Conservation (phyloP, 352 stramenopile species). For the Phytophthora pinifolia region DNA sequence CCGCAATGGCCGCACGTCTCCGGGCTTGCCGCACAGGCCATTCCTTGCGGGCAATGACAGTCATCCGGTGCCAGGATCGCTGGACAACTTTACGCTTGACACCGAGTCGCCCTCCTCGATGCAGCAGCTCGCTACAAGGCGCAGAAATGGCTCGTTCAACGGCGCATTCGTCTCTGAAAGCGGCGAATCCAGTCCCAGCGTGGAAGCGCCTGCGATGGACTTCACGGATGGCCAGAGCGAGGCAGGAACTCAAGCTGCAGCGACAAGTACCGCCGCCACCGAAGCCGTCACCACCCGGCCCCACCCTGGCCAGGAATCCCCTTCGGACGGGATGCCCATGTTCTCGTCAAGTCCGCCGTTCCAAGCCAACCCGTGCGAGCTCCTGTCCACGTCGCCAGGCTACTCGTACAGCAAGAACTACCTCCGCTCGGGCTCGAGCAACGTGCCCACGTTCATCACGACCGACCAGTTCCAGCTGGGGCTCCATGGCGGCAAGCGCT, state of each 20-base stretch:
- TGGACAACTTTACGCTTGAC: constrained; percentile 76
- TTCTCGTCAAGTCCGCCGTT: constrained; percentile 63
- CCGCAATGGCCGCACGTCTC: constrained; percentile 38
- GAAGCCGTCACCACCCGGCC: constrained; percentile 20
- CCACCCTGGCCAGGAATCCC: constrained; percentile 1
- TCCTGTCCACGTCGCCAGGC: constrained; percentile 70
- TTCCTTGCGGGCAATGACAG: constrained; percentile 25
- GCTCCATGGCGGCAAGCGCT: constrained; percentile 21
- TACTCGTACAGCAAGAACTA: constrained; percentile 80
- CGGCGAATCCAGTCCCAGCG: constrained; percentile 8
- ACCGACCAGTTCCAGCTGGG: constrained; percentile 50
- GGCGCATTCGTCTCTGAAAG: constrained; percentile 42
- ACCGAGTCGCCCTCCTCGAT: constrained; percentile 10
- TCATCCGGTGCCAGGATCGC: constrained; percentile 38
- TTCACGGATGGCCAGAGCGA: constrained; percentile 26
- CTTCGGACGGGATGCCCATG: constrained; percentile 24
- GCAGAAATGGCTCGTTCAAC: constrained; percentile 46
- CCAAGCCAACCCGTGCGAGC: constrained; percentile 62
- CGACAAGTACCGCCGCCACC: constrained; percentile 5
- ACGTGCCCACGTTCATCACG: constrained; percentile 54
- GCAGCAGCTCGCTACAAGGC: constrained; percentile 20
- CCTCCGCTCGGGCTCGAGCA: constrained; percentile 42
- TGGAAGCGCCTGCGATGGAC: constrained; percentile 10
- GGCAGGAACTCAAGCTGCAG: neutral
- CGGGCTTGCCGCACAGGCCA: constrained; percentile 25